A percentile compares a stretch with the other conserved stretches of the same genome.
phyloP scores from a whole-genome alignment of 1,284 basidiomycete species.

The Ganoderma boninense region DNA sequence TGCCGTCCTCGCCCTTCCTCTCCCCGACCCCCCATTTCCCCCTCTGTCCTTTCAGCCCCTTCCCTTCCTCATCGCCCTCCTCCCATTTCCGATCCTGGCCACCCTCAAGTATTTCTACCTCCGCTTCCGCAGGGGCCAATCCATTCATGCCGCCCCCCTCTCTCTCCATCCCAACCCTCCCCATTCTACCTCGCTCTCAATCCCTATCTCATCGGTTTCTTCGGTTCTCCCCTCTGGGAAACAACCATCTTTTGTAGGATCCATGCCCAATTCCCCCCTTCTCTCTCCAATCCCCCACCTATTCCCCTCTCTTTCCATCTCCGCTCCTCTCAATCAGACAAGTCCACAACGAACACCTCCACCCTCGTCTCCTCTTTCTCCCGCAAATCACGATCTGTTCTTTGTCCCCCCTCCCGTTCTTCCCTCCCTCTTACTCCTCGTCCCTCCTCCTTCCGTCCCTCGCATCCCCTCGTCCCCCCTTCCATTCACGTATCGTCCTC shows the following conservation, averaged over 20 bases:
- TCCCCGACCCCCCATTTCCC: neutral
- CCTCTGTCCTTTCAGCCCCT: constrained; percentile 3
- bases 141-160: constrained; percentile 21
- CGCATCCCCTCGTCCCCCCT: constrained; percentile 12
- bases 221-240: constrained; percentile 37
- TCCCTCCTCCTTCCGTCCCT: constrained; percentile 29
- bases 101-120: constrained; percentile 32
- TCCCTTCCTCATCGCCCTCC: constrained; percentile 20
- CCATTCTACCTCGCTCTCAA: constrained; percentile 16
- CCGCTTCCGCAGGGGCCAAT: constrained; percentile 29
- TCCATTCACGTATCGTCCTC: constrained; percentile 11
- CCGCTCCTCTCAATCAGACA: constrained; percentile 15
- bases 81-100: constrained; percentile 29
- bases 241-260: constrained; percentile 28
- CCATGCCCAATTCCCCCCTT: neutral
- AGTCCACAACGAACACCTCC: constrained; percentile 14
- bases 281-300: neutral
- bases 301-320: constrained; percentile 18
- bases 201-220: constrained; percentile 33
- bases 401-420: constrained; percentile 23
- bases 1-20: constrained; percentile 1
- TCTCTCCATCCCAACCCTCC: constrained; percentile 6
- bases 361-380: constrained; percentile 22
- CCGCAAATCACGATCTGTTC: constrained; percentile 15
- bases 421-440: constrained; percentile 9